Evolutionary conservation across 2,329 filamentous ascomycete genomes (phyloP).

Genomic region (Hypoxylon sp.): DNA sequence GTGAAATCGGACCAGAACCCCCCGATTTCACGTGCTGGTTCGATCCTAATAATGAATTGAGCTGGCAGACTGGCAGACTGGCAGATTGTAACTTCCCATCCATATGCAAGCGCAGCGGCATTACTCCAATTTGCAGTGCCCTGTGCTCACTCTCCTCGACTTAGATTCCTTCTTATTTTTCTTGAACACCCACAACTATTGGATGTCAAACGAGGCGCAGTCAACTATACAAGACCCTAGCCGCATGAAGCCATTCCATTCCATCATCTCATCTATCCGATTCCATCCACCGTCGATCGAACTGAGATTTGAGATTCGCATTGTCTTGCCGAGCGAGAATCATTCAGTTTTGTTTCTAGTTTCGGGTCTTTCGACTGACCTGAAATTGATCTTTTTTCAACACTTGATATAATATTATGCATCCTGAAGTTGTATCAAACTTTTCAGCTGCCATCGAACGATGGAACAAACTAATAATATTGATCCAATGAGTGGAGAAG

Average conservation of each 20-base stretch:
- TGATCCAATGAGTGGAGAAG: conserved; percentile 32
- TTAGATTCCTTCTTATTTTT: conserved; percentile 1
- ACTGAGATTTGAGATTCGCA: conserved; percentile 21
- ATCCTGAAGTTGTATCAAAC: conserved; percentile 27
- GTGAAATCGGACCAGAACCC: neutral
- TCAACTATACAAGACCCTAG: conserved; percentile 8
- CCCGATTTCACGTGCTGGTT: conserved; percentile 22
- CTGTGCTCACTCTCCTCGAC: conserved; percentile 14
- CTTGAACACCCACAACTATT: conserved; percentile 18
- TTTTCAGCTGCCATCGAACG: conserved; percentile 35
- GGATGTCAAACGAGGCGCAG: conserved; percentile 36
- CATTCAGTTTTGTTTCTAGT: conserved; percentile 1
- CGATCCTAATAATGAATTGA: conserved; percentile 2
- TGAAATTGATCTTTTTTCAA: conserved; percentile 13
- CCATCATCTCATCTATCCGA: conserved; percentile 27
- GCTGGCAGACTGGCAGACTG: neutral
- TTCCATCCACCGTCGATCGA: conserved; percentile 30
- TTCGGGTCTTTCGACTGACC: neutral
- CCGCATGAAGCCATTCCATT: conserved; percentile 34
- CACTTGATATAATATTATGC: conserved; percentile 24
- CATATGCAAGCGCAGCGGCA: conserved; percentile 36
- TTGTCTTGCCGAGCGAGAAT: conserved; percentile 19
- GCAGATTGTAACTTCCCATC: conserved; percentile 20
- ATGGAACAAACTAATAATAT: conserved; percentile 26
- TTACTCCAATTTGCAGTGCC: conserved; percentile 30